phyloP scores from a whole-genome alignment of 2,329 filamentous ascomycete genomes.

The Ascochyta koolunga region DNA sequence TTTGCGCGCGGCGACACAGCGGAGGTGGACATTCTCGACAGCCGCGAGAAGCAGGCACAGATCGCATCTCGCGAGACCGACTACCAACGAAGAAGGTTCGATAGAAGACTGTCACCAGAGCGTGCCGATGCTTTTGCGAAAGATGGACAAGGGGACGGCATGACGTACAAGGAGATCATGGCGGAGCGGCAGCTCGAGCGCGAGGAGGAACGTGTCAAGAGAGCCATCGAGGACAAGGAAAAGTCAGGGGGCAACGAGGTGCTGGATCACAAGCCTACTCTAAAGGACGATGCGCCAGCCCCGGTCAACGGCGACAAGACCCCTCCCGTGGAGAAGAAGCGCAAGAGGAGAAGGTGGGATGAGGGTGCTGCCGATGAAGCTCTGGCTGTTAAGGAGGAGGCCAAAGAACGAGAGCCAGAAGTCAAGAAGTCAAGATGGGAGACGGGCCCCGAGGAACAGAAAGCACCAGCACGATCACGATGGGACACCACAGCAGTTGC shows the following conservation, averaged over 20 bases:
- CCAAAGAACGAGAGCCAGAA: slow-evolving; percentile 25
- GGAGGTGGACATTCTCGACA: slow-evolving; percentile 87
- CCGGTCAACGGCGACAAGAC: slow-evolving; percentile 75
- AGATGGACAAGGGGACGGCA: slow-evolving; percentile 73
- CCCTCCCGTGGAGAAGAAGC: slow-evolving; percentile 65
- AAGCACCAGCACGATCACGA: slow-evolving; percentile 40
- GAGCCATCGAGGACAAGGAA: slow-evolving; percentile 78
- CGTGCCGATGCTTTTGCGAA: slow-evolving; percentile 84
- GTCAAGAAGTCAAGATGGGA: slow-evolving; percentile 73
- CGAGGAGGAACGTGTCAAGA: slow-evolving; percentile 86
- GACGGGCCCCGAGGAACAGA: slow-evolving; percentile 59
- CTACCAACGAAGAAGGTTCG: slow-evolving; percentile 94
- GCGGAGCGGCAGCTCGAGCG: slow-evolving; percentile 86
- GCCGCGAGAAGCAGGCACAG: slow-evolving; percentile 85
- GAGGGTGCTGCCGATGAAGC: slow-evolving; percentile 60
- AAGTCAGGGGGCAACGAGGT: slow-evolving; percentile 64
- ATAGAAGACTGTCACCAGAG: slow-evolving; percentile 81
- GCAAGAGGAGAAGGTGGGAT: slow-evolving; percentile 94
- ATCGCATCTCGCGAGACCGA: slow-evolving; percentile 94
- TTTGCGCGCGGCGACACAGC: slow-evolving; percentile 89
- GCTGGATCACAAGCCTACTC: slow-evolving; percentile 72
- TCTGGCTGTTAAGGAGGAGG: slow-evolving; percentile 25
- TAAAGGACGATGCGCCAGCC: slow-evolving; percentile 68
- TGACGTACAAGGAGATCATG: slow-evolving; percentile 91
- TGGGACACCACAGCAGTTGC: slow-evolving; percentile 44